phyloP scores from a whole-genome alignment of 805 yeast species.

The Clavispora fructus region DNA sequence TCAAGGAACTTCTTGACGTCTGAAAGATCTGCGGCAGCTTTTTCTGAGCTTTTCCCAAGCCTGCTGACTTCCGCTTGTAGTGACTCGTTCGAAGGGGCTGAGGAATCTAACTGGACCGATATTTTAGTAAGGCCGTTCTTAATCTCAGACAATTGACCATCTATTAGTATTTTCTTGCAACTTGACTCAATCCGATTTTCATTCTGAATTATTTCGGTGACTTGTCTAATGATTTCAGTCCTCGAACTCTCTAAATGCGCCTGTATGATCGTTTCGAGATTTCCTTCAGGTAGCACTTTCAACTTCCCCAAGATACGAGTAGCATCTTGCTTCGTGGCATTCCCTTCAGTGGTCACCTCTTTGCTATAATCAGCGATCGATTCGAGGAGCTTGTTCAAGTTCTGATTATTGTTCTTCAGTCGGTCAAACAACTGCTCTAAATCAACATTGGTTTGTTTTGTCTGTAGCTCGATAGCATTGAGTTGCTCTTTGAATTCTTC shows the following conservation, averaged over 20 bases:
- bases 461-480: conserved; percentile 24
- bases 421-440: conserved; percentile 33
- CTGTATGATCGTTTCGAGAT: not conserved
- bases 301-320: conserved; percentile 17
- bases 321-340: conserved; percentile 30
- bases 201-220: not conserved
- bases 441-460: conserved; percentile 33
- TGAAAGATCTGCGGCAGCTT: not conserved
- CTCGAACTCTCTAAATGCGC: not conserved
- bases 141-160: not conserved
- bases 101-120: not conserved
- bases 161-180: not conserved
- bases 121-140: not conserved
- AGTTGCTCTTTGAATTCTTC: conserved; percentile 25
- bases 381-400: conserved; percentile 30
- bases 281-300: conserved; percentile 6
- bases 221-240: not conserved
- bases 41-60: not conserved
- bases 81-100: not conserved
- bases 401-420: conserved; percentile 36
- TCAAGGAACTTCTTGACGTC: not conserved
- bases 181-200: not conserved
- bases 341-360: conserved; percentile 32
- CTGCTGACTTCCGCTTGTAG: not conserved
- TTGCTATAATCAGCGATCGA: conserved; percentile 30